Evolutionary conservation across 805 yeast species (phyloP), one percentile per base, ranked within the genome.

Genomic region (Cephaloascus fragrans): DNA sequence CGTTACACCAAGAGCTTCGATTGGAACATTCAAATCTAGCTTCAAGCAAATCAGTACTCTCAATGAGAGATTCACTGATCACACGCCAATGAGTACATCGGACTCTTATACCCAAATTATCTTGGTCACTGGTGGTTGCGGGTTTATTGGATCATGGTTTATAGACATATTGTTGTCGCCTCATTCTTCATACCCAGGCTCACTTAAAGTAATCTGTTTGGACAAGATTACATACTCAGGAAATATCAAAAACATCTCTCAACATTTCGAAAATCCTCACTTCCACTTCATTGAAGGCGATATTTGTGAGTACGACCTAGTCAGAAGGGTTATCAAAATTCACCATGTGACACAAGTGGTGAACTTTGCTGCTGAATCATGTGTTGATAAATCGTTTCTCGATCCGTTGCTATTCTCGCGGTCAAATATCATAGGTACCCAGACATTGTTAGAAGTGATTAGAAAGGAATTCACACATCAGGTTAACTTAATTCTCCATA

Each of bases 41-140:
- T 26, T 14, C 29, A 26, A 26, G 14, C 14, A n/a, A n/a, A n/a
- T n/a, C n/a, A n/a, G n/a, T n/a, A n/a, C n/a, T n/a, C n/a, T n/a
- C n/a, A n/a, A n/a, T n/a, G n/a, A n/a, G n/a, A n/a, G n/a, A n/a
- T n/a, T n/a, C n/a, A n/a, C n/a, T n/a, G n/a, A n/a, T n/a, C n/a
- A n/a, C n/a, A n/a, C n/a, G n/a, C n/a, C n/a, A n/a, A n/a, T n/a
- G n/a, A n/a, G n/a, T n/a, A n/a, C 28, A 23, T 6, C 28, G 12
- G 28, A 23, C 6, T 23, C 12, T 12, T 23, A 6, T 23, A 8
- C 10, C 28, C 43, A 44, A 36, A 35, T 40, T 35, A 47, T 71
- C 9, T 52, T 74, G 23, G 67, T 75, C 4, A 68, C 80, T 5
- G 80, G 80, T 4, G 80, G 78, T 2, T 74, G 75, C 4, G 81